phyloP scores from a whole-genome alignment of 192 early-diverging fungal genomes.

The Podila horticola region DNA sequence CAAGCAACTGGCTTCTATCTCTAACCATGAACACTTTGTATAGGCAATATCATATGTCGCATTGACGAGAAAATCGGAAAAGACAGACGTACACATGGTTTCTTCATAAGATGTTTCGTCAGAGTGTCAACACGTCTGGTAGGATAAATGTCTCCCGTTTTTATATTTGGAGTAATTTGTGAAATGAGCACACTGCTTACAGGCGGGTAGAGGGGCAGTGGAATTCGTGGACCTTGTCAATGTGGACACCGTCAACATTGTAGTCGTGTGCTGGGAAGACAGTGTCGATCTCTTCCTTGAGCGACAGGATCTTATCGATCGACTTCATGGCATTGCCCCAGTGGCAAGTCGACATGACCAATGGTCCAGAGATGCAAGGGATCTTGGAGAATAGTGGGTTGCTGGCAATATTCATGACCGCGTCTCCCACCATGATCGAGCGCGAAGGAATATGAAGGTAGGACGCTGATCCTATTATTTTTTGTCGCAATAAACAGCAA shows the following conservation, averaged over 20 bases:
- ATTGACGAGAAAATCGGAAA: too few relatives aligned
- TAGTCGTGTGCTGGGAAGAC: constrained; percentile 54
- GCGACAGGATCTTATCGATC: constrained; percentile 38
- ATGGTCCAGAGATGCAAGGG: constrained; percentile 22
- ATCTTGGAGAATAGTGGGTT: constrained; percentile 36
- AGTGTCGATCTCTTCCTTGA: constrained; percentile 35
- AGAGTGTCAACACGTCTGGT: too few relatives aligned
- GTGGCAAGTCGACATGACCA: constrained; percentile 34
- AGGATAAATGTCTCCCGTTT: too few relatives aligned
- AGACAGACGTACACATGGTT: too few relatives aligned
- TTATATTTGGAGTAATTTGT: neutral
- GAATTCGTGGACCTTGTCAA: constrained; percentile 47
- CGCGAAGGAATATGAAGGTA: constrained; percentile 48
- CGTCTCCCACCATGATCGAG: constrained; percentile 50
- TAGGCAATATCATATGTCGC: too few relatives aligned
- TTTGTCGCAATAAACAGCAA: too few relatives aligned
- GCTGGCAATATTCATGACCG: constrained; percentile 44
- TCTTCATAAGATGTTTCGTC: too few relatives aligned
- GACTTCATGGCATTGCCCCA: constrained; percentile 41
- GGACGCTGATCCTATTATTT: constrained; percentile 46
- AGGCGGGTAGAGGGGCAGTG: constrained; percentile 2
- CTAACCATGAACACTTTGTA: too few relatives aligned
- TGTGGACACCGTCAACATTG: constrained; percentile 37
- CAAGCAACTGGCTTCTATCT: too few relatives aligned
- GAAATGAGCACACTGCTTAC: neutral